These are phyloP conservation scores for Scleromitrula shiraiana DNA, from an alignment of 2,329 filamentous ascomycete species.

Conservation along the genomic window DNA sequence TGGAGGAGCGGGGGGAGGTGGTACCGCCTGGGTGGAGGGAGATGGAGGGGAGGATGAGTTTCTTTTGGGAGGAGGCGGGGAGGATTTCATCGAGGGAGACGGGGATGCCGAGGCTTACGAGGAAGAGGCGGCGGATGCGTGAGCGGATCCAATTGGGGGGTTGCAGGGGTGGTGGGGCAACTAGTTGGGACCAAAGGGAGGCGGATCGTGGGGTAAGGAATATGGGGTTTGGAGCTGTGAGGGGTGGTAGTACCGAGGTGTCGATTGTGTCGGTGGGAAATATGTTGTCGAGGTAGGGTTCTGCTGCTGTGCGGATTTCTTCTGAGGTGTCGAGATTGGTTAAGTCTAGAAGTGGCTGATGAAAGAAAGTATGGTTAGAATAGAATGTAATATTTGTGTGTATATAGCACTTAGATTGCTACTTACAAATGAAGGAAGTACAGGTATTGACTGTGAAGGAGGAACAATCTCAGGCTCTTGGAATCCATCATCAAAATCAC, in stretches of 20 bases:
- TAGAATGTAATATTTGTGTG: constrained; percentile 5
- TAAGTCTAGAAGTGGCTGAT: constrained; percentile 63
- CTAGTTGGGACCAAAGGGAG: constrained; percentile 92
- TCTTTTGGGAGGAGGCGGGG: constrained; percentile 95
- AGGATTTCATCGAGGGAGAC: constrained; percentile 97
- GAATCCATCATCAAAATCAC: constrained; percentile 56
- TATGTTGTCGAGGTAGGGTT: constrained; percentile 58
- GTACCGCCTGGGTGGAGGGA: constrained; percentile 36
- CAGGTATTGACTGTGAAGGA: constrained; percentile 30
- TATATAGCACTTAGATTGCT: constrained; percentile 24
- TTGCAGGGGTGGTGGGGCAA: constrained; percentile 87
- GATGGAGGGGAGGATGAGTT: constrained; percentile 84
- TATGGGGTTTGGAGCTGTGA: constrained; percentile 43
- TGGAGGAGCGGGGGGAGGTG: constrained; percentile 46
- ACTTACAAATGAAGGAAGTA: constrained; percentile 37
- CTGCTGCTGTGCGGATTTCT: constrained; percentile 51
- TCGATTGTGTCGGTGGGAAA: constrained; percentile 53
- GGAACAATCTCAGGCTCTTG: constrained; percentile 43
- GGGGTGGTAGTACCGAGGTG: constrained; percentile 41
- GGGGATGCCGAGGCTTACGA: constrained; percentile 91
- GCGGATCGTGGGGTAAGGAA: constrained; percentile 81
- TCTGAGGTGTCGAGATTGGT: constrained; percentile 49
- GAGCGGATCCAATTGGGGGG: constrained; percentile 98
- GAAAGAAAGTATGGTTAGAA: constrained; percentile 15
- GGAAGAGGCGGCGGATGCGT: constrained; percentile 85